phyloP scores from a whole-genome alignment of 176 grass and related monocot species.

The Panicum miliaceum region DNA sequence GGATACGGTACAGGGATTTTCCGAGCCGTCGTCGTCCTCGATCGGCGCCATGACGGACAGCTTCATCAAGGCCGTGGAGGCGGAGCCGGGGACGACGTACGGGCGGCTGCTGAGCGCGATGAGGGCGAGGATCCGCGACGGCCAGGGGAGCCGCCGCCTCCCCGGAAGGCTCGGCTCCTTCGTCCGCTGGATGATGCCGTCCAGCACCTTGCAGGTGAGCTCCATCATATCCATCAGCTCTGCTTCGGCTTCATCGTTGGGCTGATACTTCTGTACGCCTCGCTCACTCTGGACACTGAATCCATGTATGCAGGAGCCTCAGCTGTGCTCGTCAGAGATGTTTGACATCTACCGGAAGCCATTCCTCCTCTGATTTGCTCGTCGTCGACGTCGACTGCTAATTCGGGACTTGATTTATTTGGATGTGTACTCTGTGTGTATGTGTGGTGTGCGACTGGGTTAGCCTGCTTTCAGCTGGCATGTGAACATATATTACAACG shows the following conservation, averaged over 20 bases:
- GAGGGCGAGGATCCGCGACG: conserved; percentile 67
- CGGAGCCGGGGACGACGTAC: conserved; percentile 74
- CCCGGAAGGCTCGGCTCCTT: conserved; percentile 66
- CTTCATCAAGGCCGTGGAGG: conserved; percentile 72
- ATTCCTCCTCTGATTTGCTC: conserved; percentile 64
- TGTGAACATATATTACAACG: neutral
- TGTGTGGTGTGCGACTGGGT: neutral
- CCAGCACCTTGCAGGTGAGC: conserved; percentile 60
- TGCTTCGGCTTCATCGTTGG: neutral
- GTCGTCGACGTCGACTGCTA: neutral
- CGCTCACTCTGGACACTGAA: neutral
- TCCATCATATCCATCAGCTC: neutral
- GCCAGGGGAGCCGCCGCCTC: conserved; percentile 37
- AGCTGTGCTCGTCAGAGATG: conserved; percentile 77
- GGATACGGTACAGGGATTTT: conserved; percentile 42
- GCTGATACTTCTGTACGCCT: neutral
- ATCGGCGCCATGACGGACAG: conserved; percentile 94
- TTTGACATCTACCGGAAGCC: conserved; percentile 89
- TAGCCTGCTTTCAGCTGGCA: neutral
- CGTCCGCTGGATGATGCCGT: conserved; percentile 60
- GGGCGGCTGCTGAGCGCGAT: conserved; percentile 69
- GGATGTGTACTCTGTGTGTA: neutral
- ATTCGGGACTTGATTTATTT: neutral
- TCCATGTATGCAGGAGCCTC: conserved; percentile 71
- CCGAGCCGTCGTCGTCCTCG: conserved; percentile 27